Conservation (phyloP, 208 protist genomes). For the Porcisia hertigi region DNA sequence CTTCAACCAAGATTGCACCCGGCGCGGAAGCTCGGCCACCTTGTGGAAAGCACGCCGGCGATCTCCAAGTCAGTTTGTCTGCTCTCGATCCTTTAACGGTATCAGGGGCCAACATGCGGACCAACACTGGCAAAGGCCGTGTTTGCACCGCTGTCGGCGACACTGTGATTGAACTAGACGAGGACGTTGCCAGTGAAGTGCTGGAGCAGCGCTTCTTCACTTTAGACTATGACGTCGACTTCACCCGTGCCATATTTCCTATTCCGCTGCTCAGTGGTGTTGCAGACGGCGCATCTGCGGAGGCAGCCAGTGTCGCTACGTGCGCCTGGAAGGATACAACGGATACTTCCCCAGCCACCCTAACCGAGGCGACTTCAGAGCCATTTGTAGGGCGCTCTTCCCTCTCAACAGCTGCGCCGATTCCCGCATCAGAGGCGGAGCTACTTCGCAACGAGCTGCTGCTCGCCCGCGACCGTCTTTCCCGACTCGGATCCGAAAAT, state of each 20-base stretch:
- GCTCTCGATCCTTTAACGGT: not conserved
- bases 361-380: not conserved
- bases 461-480: conserved; percentile 4
- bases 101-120: not conserved
- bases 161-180: conserved; percentile 46
- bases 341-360: not conserved
- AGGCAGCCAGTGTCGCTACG: not conserved
- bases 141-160: conserved; percentile 35
- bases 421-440: not conserved
- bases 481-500: conserved; percentile 49
- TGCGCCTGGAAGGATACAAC: not conserved
- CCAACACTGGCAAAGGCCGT: not conserved
- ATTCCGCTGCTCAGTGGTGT: conserved; percentile 44
- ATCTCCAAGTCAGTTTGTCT: not conserved
- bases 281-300: not conserved
- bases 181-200: conserved; percentile 39
- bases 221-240: conserved; percentile 88
- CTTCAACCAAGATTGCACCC: not conserved
- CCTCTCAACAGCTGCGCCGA: not conserved
- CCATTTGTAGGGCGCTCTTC: not conserved
- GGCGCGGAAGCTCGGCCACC: not conserved
- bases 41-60: not conserved
- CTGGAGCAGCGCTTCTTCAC: conserved; percentile 71
- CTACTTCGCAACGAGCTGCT: conserved; percentile 21
- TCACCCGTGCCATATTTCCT: conserved; percentile 83